These are phyloP conservation scores for Dipteronia dyeriana DNA, from an alignment of 345 rosid species.

Conservation along the genomic window DNA sequence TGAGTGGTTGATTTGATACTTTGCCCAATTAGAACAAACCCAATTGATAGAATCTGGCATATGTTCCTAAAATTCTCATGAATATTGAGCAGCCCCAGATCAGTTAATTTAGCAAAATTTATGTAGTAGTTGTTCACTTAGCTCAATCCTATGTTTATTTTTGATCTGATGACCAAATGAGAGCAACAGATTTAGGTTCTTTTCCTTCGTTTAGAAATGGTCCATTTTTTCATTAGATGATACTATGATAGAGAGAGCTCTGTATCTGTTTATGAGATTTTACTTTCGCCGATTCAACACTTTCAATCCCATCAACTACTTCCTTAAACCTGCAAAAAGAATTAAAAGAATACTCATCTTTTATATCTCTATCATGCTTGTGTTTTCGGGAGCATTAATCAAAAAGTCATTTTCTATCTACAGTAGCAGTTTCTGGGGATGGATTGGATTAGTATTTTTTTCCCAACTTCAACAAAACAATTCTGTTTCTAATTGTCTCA, in stretches of 20 bases:
- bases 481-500: background rate
- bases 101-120: slow-evolving; percentile 20
- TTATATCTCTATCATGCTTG: slow-evolving; percentile 45
- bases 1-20: slow-evolving; percentile 10
- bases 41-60: slow-evolving; percentile 10
- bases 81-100: slow-evolving; percentile 18
- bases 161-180: slow-evolving; percentile 15
- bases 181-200: slow-evolving; percentile 13
- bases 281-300: slow-evolving; percentile 17
- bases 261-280: slow-evolving; percentile 16
- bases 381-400: slow-evolving; percentile 38
- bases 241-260: slow-evolving; percentile 14
- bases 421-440: slow-evolving; percentile 39
- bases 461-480: background rate
- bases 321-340: slow-evolving; percentile 49
- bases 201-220: slow-evolving; percentile 35
- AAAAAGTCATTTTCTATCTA: slow-evolving; percentile 60
- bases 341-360: slow-evolving; percentile 38
- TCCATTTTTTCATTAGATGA: slow-evolving; percentile 36
- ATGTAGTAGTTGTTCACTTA: background rate
- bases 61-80: slow-evolving; percentile 15
- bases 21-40: slow-evolving; percentile 31
- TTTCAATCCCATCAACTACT: slow-evolving; percentile 28
- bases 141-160: slow-evolving; percentile 19
- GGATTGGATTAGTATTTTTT: slow-evolving; percentile 28